Evolutionary conservation across 139 green algal species (phyloP), one percentile per base, ranked within the genome.

Genomic region (Coelastrella sp.): DNA sequence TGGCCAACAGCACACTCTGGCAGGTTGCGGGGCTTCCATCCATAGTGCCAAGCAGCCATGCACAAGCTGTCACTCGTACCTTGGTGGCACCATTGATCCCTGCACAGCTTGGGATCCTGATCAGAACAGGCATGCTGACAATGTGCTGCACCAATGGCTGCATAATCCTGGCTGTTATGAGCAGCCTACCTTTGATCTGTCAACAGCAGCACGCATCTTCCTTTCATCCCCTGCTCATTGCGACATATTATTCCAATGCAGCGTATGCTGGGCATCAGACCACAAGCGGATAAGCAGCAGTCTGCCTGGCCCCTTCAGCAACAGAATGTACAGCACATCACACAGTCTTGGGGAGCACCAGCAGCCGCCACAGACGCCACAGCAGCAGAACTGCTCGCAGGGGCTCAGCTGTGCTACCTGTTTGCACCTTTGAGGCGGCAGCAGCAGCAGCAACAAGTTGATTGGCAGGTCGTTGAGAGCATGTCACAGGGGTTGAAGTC

Each of bases 371-470:
- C 74, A 80, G 22, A 59, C 23, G 74, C 17, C 5, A 10, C n/a
- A 80, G 20, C 74, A 80, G 74, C 66, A 80, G 22, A 59, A 80
- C 83, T 19, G 47, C 68, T 89, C 16, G 14, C 10, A 32, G 68
- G n/a, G 7, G 71, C 84, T 19, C 22, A 89, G 58, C 5, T 89
- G 3, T 74, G 59, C 14, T 89, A 89, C 71, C 54, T 89, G 71
- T 89, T 89, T 66, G 71, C 8, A 16, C 84, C 84, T 22, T 13
- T 89, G 68, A 54, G 76, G 84, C 84, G 80, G 47, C 83, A 89
- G 83, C 83, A 88, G 65, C 68, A 88, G 83, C 68, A 88, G 83
- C 66, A 88, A 7, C 17, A 75, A 4, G 58, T 83, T 60, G n/a
- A 83, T 73, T 83, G 73, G 84, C 54, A 64, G 19, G 73, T 22